Conservation (phyloP, 202 grass and related monocot species). For the Carex sylvatica region DNA sequence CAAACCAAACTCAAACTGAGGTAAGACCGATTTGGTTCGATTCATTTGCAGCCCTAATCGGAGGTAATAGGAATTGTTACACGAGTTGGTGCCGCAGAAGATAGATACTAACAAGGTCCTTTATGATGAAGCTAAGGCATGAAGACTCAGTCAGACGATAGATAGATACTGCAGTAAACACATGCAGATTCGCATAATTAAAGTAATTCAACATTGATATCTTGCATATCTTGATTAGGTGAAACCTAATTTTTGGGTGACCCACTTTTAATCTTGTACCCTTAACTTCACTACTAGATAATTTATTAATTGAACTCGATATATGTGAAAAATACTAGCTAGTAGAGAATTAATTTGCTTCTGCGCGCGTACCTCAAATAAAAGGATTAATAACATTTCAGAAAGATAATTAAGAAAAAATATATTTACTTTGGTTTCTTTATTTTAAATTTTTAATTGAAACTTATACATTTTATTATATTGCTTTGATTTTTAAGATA, state of each 20-base stretch:
- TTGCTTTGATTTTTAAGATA: not conserved
- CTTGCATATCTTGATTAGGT: conserved; percentile 52
- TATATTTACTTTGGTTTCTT: not conserved
- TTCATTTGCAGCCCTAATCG: no score
- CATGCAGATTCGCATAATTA: conserved; percentile 10
- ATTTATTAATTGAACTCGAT: not conserved
- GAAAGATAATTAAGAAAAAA: not conserved
- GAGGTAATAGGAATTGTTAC: not conserved
- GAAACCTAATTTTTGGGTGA: conserved; percentile 46
- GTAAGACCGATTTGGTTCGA: no score
- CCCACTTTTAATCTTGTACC: conserved; percentile 32
- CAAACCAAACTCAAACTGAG: no score
- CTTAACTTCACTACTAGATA: not conserved
- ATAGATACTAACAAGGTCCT: not conserved
- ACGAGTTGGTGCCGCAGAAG: not conserved
- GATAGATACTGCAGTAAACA: not conserved
- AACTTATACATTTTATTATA: not conserved
- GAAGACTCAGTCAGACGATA: not conserved
- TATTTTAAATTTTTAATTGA: not conserved
- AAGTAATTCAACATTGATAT: conserved; percentile 10
- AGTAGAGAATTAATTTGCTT: not conserved
- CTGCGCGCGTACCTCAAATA: not conserved
- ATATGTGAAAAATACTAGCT: not conserved
- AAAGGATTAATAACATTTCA: not conserved
- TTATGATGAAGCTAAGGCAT: not conserved